Conservation (phyloP, 495 filamentous ascomycete genomes). For the Penicillium longicatenatum region DNA sequence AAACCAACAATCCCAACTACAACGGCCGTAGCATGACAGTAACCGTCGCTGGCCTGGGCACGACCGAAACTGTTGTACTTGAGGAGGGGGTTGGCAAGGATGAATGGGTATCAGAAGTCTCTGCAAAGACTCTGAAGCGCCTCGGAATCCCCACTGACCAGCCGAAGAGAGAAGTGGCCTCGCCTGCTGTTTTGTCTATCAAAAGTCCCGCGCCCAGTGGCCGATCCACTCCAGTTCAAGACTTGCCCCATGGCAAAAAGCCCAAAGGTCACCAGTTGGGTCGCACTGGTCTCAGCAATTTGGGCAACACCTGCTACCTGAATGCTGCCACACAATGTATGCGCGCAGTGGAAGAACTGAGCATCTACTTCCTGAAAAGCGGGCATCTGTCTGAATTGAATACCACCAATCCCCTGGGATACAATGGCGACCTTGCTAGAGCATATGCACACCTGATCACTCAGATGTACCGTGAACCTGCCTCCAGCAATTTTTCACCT, state of each 20-base stretch:
- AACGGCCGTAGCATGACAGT: slow-evolving; percentile 66
- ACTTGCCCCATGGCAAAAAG: slow-evolving; percentile 63
- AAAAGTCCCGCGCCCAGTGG: slow-evolving; percentile 51
- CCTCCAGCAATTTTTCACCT: slow-evolving; percentile 66
- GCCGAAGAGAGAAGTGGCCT: slow-evolving; percentile 34
- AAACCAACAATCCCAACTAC: slow-evolving; percentile 74
- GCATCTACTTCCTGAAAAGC: slow-evolving; percentile 77
- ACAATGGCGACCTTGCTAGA: slow-evolving; percentile 79
- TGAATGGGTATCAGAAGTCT: slow-evolving; percentile 63
- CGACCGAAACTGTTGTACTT: slow-evolving; percentile 70
- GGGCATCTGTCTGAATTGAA: slow-evolving; percentile 80
- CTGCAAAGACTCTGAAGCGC: slow-evolving; percentile 41
- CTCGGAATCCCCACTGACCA: slow-evolving; percentile 43
- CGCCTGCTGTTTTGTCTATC: slow-evolving; percentile 36
- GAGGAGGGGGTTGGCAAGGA: slow-evolving; percentile 71
- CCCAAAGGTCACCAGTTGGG: slow-evolving; percentile 56
- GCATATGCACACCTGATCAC: slow-evolving; percentile 74
- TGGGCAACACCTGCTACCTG: slow-evolving; percentile 99
- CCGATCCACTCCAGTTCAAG: slow-evolving; percentile 63
- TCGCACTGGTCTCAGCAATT: slow-evolving; percentile 75
- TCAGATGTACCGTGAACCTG: slow-evolving; percentile 63
- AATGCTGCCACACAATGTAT: slow-evolving; percentile 96
- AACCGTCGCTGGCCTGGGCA: slow-evolving; percentile 61
- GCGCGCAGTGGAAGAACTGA: slow-evolving; percentile 86
- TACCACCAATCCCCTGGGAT: slow-evolving; percentile 75